Evolutionary conservation across 345 rosid species (phyloP), one percentile per base, ranked within the genome.

Genomic region (Brassica incana): DNA sequence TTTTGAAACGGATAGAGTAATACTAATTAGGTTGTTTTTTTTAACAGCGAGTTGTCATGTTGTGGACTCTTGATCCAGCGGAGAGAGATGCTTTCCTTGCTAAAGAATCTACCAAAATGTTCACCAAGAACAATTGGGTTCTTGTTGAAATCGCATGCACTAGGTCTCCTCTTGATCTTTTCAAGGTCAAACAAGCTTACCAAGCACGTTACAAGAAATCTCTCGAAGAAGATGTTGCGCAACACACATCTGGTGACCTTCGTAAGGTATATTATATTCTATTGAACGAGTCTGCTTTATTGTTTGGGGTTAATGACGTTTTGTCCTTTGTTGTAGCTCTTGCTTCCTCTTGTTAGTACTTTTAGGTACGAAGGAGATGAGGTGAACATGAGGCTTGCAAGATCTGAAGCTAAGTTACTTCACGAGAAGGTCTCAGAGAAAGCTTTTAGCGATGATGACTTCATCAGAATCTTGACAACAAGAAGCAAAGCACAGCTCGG

Each of bases 361-460:
- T 88, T 86, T 85, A 89, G 97, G 20, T 92, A 92, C 2, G 94
- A 92, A 79, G 99, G 97, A 73, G 95, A 87, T 8, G 97, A 92
- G 78, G 92, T 92, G 72, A 91, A 91, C 86, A 78, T 84, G 88
- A 84, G 71, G 52, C 83, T 95, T 81, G 97, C 99, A 11, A 92
- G 84, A 76, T 83, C 90, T 6, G 99, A 95, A 85, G 91, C 97
- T 48, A 92, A 95, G 92, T 82, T 88, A 70, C 95, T 95, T 59
- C 90, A 85, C 67, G 95, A 92, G 83, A 91, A 91, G 83, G 85
- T 95, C 77, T 82, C 90, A 0, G 90, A 86, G 61, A 91, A 95
- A 83, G 88, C 86, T 62, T 91, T 87, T 72, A 75, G 38, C 76
- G 90, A 95, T 36, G 99, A 95, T 40, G 99, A 95, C 69, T 67